Percentiles rank a stretch among this genome's conserved stretches.
Conservation (phyloP, 805 yeast species). For the Tetrapisispora taiwanensis region DNA sequence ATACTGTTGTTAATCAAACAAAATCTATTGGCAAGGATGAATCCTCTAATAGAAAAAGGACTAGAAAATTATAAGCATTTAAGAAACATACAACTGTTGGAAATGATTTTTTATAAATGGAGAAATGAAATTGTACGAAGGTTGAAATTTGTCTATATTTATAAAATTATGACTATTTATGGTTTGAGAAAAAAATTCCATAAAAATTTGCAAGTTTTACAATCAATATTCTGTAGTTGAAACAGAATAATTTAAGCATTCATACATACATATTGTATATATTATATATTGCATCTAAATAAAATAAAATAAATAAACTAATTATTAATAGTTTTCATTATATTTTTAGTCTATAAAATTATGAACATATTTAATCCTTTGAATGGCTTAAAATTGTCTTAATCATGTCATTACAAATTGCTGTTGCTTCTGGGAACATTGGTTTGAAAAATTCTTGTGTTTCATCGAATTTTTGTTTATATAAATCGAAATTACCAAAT, state of each 20-base stretch:
- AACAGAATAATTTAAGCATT: no score
- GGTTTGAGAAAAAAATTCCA: no score
- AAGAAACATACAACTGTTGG: neutral
- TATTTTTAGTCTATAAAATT: neutral
- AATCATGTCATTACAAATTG: constrained; percentile 89
- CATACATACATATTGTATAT: no score
- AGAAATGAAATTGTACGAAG: no score
- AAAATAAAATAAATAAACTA: neutral
- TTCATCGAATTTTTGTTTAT: constrained; percentile 60
- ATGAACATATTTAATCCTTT: constrained; percentile 3
- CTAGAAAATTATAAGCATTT: neutral
- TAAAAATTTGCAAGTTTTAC: no score
- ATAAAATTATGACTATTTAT: no score
- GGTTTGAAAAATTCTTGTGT: constrained; percentile 80
- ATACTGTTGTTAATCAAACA: neutral
- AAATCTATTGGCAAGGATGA: neutral
- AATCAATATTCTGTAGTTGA: no score
- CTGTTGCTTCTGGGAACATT: constrained; percentile 80
- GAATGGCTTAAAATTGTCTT: constrained; percentile 49
- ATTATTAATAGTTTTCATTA: neutral
- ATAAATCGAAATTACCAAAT: constrained; percentile 63
- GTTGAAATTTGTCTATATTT: no score
- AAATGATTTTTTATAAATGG: no score
- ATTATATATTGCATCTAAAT: no score
- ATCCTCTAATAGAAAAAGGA: neutral